Evolutionary conservation across 1,284 basidiomycete genomes (phyloP), one percentile per base, ranked within the genome.

Genomic region (Ustilago shanxiensis): DNA sequence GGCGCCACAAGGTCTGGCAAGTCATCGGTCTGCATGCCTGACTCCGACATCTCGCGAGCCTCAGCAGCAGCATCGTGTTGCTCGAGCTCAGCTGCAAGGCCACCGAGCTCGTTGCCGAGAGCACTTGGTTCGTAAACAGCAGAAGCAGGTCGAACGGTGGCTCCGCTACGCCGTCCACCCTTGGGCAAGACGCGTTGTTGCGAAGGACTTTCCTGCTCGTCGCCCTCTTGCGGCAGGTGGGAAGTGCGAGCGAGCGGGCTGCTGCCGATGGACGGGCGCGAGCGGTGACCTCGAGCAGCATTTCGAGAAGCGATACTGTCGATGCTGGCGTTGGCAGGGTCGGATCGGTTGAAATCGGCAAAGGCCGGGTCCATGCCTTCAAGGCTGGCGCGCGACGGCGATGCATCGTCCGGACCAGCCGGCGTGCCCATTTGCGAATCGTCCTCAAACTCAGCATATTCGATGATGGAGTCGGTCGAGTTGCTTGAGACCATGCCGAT

Each of bases 311-410:
- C 41, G 14, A 45, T 39, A 29, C 73, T 76, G 55, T 68, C 73
- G 52, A 65, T 51, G 59, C 66, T 71, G 13, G 66, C 45, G 33
- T 73, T 66, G 66, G 51, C 67, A 20, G 61, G 39, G 33, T 68
- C 70, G 54, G 66, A 31, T 20, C 71, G 68, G 56, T 54, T 31
- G 35, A 71, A 49, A 49, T 81, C 75, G 56, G 74, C 76, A 66
- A 81, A 81, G 13, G 77, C 77, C 59, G 79, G 77, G 60, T 81
- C 79, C 66, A 79, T 77, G 51, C 79, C 79, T 20, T 81, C 79
- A 29, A 81, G 65, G 60, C 72, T 77, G 60, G 72, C 77, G 49
- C 78, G 70, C 52, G 75, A 76, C 41, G 70, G 66, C 60, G 75
- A 77, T 51, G 55, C 71, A 52, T 68, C 71, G 20, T 60, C 63